Conservation (phyloP, 768 basidiomycete genomes). For the Cyathus striatus region DNA sequence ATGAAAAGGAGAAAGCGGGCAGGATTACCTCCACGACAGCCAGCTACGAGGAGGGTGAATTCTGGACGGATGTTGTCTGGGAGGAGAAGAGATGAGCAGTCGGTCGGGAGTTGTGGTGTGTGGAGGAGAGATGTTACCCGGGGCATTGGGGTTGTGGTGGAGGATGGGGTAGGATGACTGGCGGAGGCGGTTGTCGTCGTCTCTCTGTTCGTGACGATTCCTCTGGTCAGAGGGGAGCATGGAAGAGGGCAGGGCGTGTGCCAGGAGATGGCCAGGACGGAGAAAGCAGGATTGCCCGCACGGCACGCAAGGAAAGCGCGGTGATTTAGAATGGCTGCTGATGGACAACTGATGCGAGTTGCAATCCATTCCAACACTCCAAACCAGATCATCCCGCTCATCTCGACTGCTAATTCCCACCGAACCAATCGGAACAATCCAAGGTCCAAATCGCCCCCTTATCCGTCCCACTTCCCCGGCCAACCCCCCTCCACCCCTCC, state of each 20-base stretch:
- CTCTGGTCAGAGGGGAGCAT: constrained; percentile 59
- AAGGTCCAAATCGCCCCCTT: constrained; percentile 20
- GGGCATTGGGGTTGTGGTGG: constrained; percentile 21
- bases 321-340: too few relatives aligned
- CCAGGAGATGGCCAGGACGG: constrained; percentile 39
- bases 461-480: constrained; percentile 5
- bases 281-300: constrained; percentile 58
- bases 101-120: constrained; percentile 11
- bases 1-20: too few relatives aligned
- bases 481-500: background rate
- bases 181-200: constrained; percentile 18
- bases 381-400: too few relatives aligned
- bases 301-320: constrained; percentile 61
- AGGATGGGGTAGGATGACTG: constrained; percentile 14
- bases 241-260: constrained; percentile 21
- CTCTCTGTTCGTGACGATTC: constrained; percentile 38
- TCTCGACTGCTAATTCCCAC: constrained; percentile 47
- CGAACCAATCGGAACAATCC: constrained; percentile 63
- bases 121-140: constrained; percentile 23
- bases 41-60: constrained; percentile 76
- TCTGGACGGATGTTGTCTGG: constrained; percentile 32
- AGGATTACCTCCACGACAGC: constrained; percentile 61
- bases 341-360: constrained; percentile 46
- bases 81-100: constrained; percentile 11
- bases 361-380: too few relatives aligned